A percentile compares a stretch with the other conserved stretches of the same genome.
phyloP scores from a whole-genome alignment of 2,329 filamentous ascomycete species.

The Orbilia ellipsospora region DNA sequence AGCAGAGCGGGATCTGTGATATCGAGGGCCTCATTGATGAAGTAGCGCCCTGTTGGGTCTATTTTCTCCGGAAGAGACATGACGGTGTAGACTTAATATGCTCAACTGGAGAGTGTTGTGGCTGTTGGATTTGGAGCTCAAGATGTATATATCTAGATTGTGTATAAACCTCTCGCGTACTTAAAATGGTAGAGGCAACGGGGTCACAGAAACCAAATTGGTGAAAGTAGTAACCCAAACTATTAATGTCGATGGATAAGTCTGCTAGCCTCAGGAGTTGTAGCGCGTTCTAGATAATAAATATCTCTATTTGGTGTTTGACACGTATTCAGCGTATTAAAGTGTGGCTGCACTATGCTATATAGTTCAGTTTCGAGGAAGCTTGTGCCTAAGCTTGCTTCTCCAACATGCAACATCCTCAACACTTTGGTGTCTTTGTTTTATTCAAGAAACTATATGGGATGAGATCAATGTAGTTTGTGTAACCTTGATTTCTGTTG shows the following conservation, averaged over 20 bases:
- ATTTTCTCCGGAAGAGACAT: constrained; percentile 16
- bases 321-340: too few relatives aligned
- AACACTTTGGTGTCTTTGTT: background rate
- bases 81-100: background rate
- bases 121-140: constrained; percentile 8
- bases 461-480: background rate
- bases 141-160: background rate
- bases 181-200: background rate
- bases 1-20: constrained; percentile 4
- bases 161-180: background rate
- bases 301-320: too few relatives aligned
- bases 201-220: too few relatives aligned
- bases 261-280: too few relatives aligned
- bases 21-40: constrained; percentile 43
- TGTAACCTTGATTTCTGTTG: too few relatives aligned
- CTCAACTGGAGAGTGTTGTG: background rate
- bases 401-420: constrained; percentile 13
- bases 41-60: constrained; percentile 34
- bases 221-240: background rate
- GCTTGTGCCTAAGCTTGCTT: background rate
- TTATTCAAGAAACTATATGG: background rate
- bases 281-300: background rate
- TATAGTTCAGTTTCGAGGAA: background rate
- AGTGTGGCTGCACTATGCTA: too few relatives aligned
- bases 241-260: too few relatives aligned